phyloP scores from a whole-genome alignment of 2,329 filamentous ascomycete species.

The Venturia nashicola region DNA sequence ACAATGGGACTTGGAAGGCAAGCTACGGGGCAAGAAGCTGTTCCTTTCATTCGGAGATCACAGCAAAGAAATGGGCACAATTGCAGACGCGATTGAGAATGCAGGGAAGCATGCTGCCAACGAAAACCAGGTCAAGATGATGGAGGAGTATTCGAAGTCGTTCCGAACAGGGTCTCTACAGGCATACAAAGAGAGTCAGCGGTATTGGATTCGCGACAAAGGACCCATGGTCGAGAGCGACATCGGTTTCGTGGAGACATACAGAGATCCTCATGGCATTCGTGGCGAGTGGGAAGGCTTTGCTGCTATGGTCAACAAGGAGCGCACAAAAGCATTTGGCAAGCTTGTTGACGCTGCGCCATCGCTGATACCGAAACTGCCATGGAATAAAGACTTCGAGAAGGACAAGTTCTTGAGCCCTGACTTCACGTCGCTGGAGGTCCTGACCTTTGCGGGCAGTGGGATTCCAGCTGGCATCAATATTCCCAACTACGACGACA shows the following conservation, averaged over 20 bases:
- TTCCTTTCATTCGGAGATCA: conserved; percentile 35
- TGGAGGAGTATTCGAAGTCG: conserved; percentile 34
- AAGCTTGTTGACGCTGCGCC: conserved; percentile 74
- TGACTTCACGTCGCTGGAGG: conserved; percentile 91
- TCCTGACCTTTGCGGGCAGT: conserved; percentile 63
- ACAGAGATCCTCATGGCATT: conserved; percentile 41
- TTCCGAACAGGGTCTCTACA: conserved; percentile 39
- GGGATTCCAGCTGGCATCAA: conserved; percentile 51
- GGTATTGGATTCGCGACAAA: conserved; percentile 41
- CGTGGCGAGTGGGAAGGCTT: conserved; percentile 43
- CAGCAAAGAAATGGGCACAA: conserved; percentile 32
- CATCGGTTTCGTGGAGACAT: conserved; percentile 43
- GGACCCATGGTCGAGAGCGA: conserved; percentile 39
- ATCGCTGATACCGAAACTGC: conserved; percentile 73
- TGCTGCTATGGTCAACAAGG: conserved; percentile 63
- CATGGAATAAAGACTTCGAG: conserved; percentile 81
- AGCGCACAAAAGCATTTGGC: conserved; percentile 78
- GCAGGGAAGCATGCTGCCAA: conserved; percentile 36
- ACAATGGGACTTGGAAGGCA: conserved; percentile 32
- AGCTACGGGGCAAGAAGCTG: conserved; percentile 32
- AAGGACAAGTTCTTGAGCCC: conserved; percentile 93
- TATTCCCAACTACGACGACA: conserved; percentile 56
- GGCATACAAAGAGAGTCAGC: conserved; percentile 38
- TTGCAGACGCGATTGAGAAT: conserved; percentile 32
- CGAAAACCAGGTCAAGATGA: conserved; percentile 31